phyloP scores from a whole-genome alignment of 371 early-diverging fungal species.

The Nematocida sp. region DNA sequence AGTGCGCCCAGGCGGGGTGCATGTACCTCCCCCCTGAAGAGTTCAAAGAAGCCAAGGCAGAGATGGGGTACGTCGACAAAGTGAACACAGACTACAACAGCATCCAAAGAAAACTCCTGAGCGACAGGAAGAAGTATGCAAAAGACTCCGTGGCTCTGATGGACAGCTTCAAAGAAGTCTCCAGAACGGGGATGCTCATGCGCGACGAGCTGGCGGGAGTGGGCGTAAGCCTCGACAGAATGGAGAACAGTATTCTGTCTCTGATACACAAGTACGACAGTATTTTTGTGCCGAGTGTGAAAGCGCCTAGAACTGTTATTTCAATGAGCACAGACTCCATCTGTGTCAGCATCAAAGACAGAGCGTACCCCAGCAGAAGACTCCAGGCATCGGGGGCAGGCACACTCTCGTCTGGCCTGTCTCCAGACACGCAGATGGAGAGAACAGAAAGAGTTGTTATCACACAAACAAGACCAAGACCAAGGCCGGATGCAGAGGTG shows the following conservation, averaged over 20 bases:
- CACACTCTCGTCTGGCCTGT: too few relatives aligned
- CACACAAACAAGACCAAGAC: too few relatives aligned
- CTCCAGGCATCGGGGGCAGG: background rate
- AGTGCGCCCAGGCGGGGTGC: background rate
- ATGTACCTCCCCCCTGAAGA: conserved; percentile 4
- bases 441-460: too few relatives aligned
- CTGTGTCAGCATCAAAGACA: conserved; percentile 19
- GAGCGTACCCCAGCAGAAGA: background rate
- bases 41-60: conserved; percentile 22
- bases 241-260: conserved; percentile 1
- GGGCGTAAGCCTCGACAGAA: conserved; percentile 1
- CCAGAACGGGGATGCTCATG: background rate
- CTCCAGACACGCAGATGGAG: background rate
- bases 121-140: background rate
- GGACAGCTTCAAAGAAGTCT: conserved; percentile 4
- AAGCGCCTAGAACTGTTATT: background rate
- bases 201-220: conserved; percentile 4
- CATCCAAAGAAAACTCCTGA: background rate
- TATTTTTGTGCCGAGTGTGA: background rate
- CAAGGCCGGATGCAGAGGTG: too few relatives aligned
- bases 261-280: conserved; percentile 16
- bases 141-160: conserved; percentile 2
- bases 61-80: conserved; percentile 19
- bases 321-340: background rate
- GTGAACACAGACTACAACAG: conserved; percentile 19